phyloP scores from a whole-genome alignment of 2,329 filamentous ascomycete genomes.

The Penicillium corylophilum region DNA sequence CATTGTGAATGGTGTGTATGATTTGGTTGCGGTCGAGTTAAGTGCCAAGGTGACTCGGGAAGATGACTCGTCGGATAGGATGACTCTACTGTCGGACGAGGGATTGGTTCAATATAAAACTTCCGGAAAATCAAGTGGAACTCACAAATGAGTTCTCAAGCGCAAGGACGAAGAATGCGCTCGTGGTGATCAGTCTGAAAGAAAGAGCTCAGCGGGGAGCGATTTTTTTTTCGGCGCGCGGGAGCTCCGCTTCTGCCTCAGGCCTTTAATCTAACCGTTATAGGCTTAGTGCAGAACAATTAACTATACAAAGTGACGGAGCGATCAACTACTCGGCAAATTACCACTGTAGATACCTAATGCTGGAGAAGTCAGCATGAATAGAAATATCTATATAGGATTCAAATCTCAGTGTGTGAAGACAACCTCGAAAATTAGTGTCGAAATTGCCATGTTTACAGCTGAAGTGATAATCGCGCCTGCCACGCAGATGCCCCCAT shows the following conservation, averaged over 20 bases:
- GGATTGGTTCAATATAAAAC: neutral
- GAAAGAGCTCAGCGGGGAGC: slow-evolving; percentile 20
- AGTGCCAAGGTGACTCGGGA: neutral
- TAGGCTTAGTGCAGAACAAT: slow-evolving; percentile 1
- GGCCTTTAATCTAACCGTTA: slow-evolving; percentile 8
- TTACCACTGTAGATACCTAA: neutral
- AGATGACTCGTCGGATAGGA: slow-evolving; percentile 1
- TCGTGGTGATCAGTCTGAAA: slow-evolving; percentile 6
- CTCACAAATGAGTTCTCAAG: neutral
- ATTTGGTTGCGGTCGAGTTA: neutral
- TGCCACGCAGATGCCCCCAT: neutral
- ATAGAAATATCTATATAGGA: neutral
- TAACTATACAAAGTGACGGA: neutral
- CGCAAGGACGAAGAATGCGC: neutral
- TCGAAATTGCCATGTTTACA: neutral
- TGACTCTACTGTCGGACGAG: neutral
- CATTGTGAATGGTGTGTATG: slow-evolving; percentile 19
- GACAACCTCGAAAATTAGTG: neutral
- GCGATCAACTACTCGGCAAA: neutral
- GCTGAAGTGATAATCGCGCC: neutral
- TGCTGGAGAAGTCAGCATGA: neutral
- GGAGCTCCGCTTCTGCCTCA: slow-evolving; percentile 22
- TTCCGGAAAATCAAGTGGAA: neutral
- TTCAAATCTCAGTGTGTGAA: neutral
- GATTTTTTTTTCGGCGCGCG: slow-evolving; percentile 22